Percentiles rank a stretch among this genome's conserved stretches.
Conservation (phyloP, 1,284 basidiomycete genomes). For the Trametes versicolor region DNA sequence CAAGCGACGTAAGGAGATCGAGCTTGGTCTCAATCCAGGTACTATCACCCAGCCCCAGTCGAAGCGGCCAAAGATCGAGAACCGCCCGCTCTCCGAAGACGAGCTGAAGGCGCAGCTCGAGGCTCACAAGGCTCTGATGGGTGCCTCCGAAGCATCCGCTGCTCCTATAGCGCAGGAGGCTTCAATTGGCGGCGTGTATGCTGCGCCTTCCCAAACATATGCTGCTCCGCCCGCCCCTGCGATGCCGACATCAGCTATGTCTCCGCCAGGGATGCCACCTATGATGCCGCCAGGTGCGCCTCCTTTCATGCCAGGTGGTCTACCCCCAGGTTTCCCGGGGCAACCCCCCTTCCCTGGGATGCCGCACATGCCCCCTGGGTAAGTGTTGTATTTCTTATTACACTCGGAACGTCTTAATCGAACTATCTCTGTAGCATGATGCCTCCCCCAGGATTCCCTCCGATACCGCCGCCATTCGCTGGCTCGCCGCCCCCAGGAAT, state of each 20-base stretch:
- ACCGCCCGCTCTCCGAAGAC: constrained; percentile 82
- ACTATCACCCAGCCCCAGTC: constrained; percentile 80
- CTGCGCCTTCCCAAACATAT: constrained; percentile 75
- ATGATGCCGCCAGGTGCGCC: constrained; percentile 49
- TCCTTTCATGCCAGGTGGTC: constrained; percentile 50
- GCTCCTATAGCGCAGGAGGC: constrained; percentile 48
- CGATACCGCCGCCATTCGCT: constrained; percentile 48
- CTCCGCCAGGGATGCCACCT: constrained; percentile 49
- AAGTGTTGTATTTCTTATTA: constrained; percentile 42
- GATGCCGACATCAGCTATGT: constrained; percentile 42
- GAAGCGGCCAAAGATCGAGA: constrained; percentile 88
- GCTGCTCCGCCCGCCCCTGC: constrained; percentile 60
- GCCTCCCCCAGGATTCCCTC: constrained; percentile 42
- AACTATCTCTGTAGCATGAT: constrained; percentile 16
- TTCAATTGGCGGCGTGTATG: constrained; percentile 66
- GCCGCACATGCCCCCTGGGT: constrained; percentile 55
- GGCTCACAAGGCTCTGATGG: constrained; percentile 95
- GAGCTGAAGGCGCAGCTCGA: constrained; percentile 88
- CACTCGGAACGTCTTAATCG: not conserved
- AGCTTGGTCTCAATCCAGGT: constrained; percentile 85
- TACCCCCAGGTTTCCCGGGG: constrained; percentile 53
- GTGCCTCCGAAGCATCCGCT: constrained; percentile 55
- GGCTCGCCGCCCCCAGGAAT: constrained; percentile 48
- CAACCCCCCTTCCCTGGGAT: constrained; percentile 46
- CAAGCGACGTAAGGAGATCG: constrained; percentile 93